These are phyloP conservation scores for Petrea volubilis DNA, from an alignment of 257 asterid species.

Conservation along the genomic window DNA sequence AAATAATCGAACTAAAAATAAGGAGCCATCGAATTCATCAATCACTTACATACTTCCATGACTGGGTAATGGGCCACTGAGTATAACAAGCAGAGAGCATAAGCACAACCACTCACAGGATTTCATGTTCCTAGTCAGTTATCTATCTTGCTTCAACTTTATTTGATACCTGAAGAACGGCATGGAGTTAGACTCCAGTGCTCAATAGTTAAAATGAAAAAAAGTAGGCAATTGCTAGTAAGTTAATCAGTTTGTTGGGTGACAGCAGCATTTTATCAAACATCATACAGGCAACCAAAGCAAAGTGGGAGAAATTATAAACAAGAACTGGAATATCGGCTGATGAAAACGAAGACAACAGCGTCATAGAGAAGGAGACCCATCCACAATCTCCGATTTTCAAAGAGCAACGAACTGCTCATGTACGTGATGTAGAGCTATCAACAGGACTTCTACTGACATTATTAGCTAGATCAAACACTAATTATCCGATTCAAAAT, in stretches of 20 bases:
- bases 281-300: neutral
- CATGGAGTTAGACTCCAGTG: constrained; percentile 2
- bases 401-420: too few relatives aligned
- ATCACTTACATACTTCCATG: constrained; percentile 42
- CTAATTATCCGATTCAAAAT: neutral
- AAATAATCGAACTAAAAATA: neutral
- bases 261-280: neutral
- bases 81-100: constrained; percentile 25
- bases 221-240: neutral
- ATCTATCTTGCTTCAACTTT: constrained; percentile 13
- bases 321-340: too few relatives aligned
- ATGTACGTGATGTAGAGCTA: too few relatives aligned
- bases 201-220: constrained; percentile 4
- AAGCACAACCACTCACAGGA: constrained; percentile 19
- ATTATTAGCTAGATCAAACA: neutral
- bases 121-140: constrained; percentile 28
- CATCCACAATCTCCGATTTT: too few relatives aligned
- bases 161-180: constrained; percentile 12
- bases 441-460: neutral
- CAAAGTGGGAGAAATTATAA: too few relatives aligned
- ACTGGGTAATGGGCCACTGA: constrained; percentile 4
- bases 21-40: constrained; percentile 8
- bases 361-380: too few relatives aligned
- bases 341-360: too few relatives aligned
- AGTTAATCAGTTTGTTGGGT: neutral